Percentiles rank a stretch among this genome's conserved stretches.
phyloP scores from a whole-genome alignment of 192 early-diverging fungal genomes.

The Chytriomyces sp. region DNA sequence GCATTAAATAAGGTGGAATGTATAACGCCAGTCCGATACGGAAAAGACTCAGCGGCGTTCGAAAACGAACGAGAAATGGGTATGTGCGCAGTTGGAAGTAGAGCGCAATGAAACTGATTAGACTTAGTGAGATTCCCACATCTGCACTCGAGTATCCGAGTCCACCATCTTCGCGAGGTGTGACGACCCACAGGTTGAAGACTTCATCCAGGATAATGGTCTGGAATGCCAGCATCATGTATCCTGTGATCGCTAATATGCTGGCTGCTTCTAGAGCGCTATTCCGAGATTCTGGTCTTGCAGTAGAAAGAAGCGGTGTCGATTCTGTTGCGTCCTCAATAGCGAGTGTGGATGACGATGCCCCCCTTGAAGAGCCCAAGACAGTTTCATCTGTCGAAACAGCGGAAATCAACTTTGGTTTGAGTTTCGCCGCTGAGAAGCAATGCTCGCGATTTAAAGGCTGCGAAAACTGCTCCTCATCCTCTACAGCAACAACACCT shows the following conservation, averaged over 20 bases:
- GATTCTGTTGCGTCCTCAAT: neutral
- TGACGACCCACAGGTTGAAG: conserved; percentile 43
- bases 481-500: neutral
- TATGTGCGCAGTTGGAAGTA: conserved; percentile 26
- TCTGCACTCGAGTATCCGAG: conserved; percentile 14
- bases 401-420: neutral
- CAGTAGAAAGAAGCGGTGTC: neutral
- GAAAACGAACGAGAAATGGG: conserved; percentile 25
- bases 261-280: conserved; percentile 6
- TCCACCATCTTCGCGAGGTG: conserved; percentile 42
- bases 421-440: neutral
- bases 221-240: conserved; percentile 37
- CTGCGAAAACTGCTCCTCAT: neutral
- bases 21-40: neutral
- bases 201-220: conserved; percentile 51
- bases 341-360: neutral
- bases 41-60: neutral
- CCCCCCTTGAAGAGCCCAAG: neutral
- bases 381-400: neutral
- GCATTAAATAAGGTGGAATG: neutral
- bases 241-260: conserved; percentile 27
- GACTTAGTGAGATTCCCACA: neutral
- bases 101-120: neutral
- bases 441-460: neutral
- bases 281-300: neutral